These are phyloP conservation scores for Candida maris DNA, from an alignment of 805 yeast species.

Conservation along the genomic window DNA sequence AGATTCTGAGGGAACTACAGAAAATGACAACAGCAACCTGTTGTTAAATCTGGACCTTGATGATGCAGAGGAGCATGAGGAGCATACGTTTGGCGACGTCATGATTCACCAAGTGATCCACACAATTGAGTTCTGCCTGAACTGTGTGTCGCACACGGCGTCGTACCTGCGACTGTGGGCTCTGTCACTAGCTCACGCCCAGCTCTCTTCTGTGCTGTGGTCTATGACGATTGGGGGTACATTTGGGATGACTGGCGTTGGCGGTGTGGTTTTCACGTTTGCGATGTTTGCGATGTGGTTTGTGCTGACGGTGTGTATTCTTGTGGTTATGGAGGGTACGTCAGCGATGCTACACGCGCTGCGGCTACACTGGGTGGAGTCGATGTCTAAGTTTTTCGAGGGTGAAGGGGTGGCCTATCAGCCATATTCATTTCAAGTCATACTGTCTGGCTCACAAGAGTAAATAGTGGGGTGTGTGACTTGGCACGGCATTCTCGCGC, in stretches of 20 bases:
- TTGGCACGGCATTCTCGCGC: too few species aligned
- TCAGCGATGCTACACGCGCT: constrained; percentile 99
- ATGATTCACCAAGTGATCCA: constrained; percentile 97
- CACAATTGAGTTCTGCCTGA: constrained; percentile 94
- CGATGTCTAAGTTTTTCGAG: constrained; percentile 96
- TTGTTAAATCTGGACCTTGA: constrained; percentile 34
- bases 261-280: constrained; percentile 73
- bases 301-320: constrained; percentile 79
- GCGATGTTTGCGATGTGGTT: constrained; percentile 94
- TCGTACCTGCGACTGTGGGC: constrained; percentile 97
- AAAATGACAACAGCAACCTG: constrained; percentile 28
- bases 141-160: constrained; percentile 98
- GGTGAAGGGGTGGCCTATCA: constrained; percentile 92
- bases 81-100: constrained; percentile 81
- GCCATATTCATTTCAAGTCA: constrained; percentile 67
- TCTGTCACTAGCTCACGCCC: constrained; percentile 93
- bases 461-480: too few species aligned
- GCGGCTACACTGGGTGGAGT: constrained; percentile 98
- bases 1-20: constrained; percentile 23
- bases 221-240: constrained; percentile 86
- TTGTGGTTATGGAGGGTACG: constrained; percentile 97
- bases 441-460: constrained; percentile 10
- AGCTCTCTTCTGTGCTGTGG: constrained; percentile 93
- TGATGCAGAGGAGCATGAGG: constrained; percentile 52
- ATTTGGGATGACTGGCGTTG: constrained; percentile 58